Evolutionary conservation across 2,329 filamentous ascomycete species (phyloP), one percentile per base, ranked within the genome.

Genomic region (Nemania diffusa): DNA sequence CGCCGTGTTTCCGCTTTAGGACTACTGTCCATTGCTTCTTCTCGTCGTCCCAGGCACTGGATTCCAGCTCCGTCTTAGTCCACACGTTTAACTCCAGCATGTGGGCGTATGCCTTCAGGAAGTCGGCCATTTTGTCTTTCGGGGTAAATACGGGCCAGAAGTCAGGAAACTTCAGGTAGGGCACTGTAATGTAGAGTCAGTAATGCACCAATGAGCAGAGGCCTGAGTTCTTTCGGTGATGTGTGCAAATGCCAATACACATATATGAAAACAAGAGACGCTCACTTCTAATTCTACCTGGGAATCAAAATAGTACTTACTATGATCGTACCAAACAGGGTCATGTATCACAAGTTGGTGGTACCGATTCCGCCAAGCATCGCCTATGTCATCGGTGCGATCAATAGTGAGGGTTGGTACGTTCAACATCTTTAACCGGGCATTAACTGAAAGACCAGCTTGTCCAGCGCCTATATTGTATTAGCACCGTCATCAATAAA

Each of bases 61-160:
- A 79, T 8, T 75, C 76, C 2, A 90, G 64, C 0, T 78, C 82
- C 0, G 86, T 86, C 7, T 77, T 78, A 5, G 82, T 86, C 89
- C 89, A 91, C 32, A 90, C 83, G 71, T 91, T 90, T 55, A 91
- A 81, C 73, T 92, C 89, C 50, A 91, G 81, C 5, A 84, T 76
- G 42, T 83, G 83, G 9, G 85, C 89, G 68, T 91, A 91, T 1
- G 83, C 79, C 71, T 90, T 87, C 69, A 91, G 86, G 78, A 87
- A 91, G 59, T 89, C 86, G 2, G 83, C 89, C 0, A 91, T 80
- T 72, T 91, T 91, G 75, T 91, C 88, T 70, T 90, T 90, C 4
- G 89, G 89, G 0, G 88, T 91, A 77, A 90, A 91, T 20, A 90
- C 77, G 0, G 89, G 89, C 88, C 88, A 91, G 68, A 81, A 83